phyloP scores from a whole-genome alignment of 305 asterid species.

The Fraxinus sp. region DNA sequence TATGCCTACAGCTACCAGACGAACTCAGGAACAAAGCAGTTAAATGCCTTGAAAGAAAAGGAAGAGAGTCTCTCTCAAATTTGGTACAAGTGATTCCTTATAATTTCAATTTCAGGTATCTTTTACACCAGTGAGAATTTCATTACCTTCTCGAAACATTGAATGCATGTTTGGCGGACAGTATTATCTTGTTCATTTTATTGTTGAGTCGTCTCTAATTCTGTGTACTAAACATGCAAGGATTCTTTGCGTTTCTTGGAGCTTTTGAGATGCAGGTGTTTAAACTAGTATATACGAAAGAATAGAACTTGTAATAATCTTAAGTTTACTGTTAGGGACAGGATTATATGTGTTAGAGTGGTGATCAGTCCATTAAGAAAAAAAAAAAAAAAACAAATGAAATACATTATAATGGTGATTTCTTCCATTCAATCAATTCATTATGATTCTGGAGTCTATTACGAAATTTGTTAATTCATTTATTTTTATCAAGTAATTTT shows the following conservation, averaged over 20 bases:
- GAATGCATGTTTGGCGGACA: background rate
- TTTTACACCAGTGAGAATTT: conserved; percentile 36
- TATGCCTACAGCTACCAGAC: conserved; percentile 71
- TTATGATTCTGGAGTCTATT: background rate
- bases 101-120: conserved; percentile 76
- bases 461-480: background rate
- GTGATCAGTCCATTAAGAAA: background rate
- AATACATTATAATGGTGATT: background rate
- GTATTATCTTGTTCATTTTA: background rate
- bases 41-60: conserved; percentile 48
- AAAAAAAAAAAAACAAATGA: too few species aligned
- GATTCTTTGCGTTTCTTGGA: background rate
- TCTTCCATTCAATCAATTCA: background rate
- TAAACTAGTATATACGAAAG: background rate
- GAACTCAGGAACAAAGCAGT: conserved; percentile 50
- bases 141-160: background rate
- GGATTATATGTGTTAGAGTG: background rate
- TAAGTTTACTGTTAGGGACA: background rate
- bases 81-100: conserved; percentile 59
- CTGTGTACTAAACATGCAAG: background rate
- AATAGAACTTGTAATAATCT: background rate
- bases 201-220: background rate
- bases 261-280: background rate
- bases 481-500: background rate
- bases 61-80: conserved; percentile 43